Conservation (phyloP, 2,329 filamentous ascomycete genomes). For the Amauroascus verrucosus region DNA sequence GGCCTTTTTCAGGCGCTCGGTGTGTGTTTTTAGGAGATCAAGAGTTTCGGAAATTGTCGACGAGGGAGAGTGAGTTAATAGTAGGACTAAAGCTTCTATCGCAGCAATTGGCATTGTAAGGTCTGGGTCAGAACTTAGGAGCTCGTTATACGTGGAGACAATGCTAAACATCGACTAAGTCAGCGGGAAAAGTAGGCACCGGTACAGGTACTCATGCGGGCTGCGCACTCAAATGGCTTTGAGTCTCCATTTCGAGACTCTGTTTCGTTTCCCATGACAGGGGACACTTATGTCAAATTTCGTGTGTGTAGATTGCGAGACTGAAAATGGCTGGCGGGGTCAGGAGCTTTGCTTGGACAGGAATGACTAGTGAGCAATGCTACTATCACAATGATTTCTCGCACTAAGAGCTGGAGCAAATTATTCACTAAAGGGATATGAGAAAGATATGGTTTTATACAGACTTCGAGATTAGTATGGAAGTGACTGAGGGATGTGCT, state of each 20-base stretch:
- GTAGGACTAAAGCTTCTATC: constrained; percentile 80
- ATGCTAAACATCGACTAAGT: constrained; percentile 36
- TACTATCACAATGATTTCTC: neutral
- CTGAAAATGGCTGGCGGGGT: neutral
- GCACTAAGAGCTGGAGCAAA: neutral
- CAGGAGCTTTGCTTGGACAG: neutral
- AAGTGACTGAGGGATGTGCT: neutral
- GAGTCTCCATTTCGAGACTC: constrained; percentile 12
- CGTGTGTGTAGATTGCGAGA: neutral
- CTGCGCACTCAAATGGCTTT: constrained; percentile 33
- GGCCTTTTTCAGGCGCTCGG: constrained; percentile 62
- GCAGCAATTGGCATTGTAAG: constrained; percentile 93
- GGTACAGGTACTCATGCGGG: neutral
- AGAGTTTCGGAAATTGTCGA: constrained; percentile 91
- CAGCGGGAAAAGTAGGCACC: neutral
- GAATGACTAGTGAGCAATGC: neutral
- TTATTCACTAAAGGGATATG: neutral
- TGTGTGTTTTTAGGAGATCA: constrained; percentile 68
- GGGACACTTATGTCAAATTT: neutral
- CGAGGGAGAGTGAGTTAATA: constrained; percentile 67
- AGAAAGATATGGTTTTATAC: neutral
- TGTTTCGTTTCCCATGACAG: constrained; percentile 8
- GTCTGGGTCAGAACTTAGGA: constrained; percentile 61
- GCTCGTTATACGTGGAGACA: constrained; percentile 54
- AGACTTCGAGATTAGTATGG: neutral